Evolutionary conservation across 139 green algal species (phyloP), one percentile per base, ranked within the genome.

Genomic region (Yamagishiella unicocca): DNA sequence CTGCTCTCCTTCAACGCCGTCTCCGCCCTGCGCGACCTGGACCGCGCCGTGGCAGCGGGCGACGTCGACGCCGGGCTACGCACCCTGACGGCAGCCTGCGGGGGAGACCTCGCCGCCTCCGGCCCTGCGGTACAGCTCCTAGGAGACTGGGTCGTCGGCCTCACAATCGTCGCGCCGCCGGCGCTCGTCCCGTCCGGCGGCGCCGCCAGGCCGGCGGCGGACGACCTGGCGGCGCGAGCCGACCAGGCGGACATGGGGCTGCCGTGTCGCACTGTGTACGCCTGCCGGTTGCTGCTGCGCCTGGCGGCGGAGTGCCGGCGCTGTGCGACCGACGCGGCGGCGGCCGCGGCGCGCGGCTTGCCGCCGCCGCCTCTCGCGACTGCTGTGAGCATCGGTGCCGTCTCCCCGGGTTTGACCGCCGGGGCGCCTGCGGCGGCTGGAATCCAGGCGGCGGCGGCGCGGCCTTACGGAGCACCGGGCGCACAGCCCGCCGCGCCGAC

Each of bases 1-100:
- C 67, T 87, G 24, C 50, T 87, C 27, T 71, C 67, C 3, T 87
- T 87, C 82, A 87, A 80, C 82, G 17, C 37, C 21, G 37, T 80
- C 29, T 24, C 35, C 5, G 67, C 82, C 10, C 27, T 72, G 5
- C 82, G 82, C 2, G 82, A 87, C 67, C 35, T 87, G 38, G 82
- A 87, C 50, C 82, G 66, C 2, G 82, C 82, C 7, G 46, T 50
- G 19, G 82, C 82, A 1, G 82, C 82, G 7, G 82, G 82, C 25
- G 67, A 87, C 66, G 24, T 87, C 27, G 82, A 81, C 2, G 46
- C 82, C 17, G 82, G 67, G 22, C 24, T 87, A 35, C 46, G 46
- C 46, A 33, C 50, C 12, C 42, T 87, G 46, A 9, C 50, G 6
- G 29, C 54, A 22, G 80, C 80, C 80, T 73, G 78, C 78, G 62